Conservation (phyloP, 306 rosid genomes). For the Lathyrus sativus region DNA sequence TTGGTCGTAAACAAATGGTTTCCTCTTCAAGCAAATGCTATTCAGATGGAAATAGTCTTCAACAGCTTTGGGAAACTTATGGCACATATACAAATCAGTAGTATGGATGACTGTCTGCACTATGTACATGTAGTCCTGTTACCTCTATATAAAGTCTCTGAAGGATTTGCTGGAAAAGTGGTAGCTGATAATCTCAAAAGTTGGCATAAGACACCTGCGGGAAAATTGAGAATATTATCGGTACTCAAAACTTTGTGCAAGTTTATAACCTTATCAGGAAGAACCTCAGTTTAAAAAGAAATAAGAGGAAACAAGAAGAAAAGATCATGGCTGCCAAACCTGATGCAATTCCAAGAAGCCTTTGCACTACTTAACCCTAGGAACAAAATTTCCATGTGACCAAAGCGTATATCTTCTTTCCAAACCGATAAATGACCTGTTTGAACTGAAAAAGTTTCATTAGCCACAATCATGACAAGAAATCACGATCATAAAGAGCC, state of each 20-base stretch:
- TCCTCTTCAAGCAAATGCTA: conserved; percentile 99
- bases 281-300: conserved; percentile 64
- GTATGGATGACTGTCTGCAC: conserved; percentile 54
- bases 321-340: conserved; percentile 87
- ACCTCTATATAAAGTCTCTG: conserved; percentile 79
- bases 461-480: too few relatives aligned
- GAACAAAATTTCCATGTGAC: too few relatives aligned
- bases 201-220: conserved; percentile 60
- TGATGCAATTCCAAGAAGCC: conserved; percentile 77
- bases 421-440: too few relatives aligned
- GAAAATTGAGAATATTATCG: conserved; percentile 52
- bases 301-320: conserved; percentile 75
- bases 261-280: conserved; percentile 65
- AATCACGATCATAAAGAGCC: too few relatives aligned
- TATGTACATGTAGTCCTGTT: conserved; percentile 62
- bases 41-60: conserved; percentile 85
- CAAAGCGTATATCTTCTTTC: too few relatives aligned
- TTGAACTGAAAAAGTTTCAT: too few relatives aligned
- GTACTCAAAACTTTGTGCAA: conserved; percentile 55
- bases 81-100: conserved; percentile 44
- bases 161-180: conserved; percentile 80
- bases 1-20: conserved; percentile 97
- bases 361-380: too few relatives aligned
- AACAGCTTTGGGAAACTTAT: conserved; percentile 57
- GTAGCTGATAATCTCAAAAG: conserved; percentile 62